phyloP scores from a whole-genome alignment of 768 basidiomycete species.

The Gelatoporia subvermispora region DNA sequence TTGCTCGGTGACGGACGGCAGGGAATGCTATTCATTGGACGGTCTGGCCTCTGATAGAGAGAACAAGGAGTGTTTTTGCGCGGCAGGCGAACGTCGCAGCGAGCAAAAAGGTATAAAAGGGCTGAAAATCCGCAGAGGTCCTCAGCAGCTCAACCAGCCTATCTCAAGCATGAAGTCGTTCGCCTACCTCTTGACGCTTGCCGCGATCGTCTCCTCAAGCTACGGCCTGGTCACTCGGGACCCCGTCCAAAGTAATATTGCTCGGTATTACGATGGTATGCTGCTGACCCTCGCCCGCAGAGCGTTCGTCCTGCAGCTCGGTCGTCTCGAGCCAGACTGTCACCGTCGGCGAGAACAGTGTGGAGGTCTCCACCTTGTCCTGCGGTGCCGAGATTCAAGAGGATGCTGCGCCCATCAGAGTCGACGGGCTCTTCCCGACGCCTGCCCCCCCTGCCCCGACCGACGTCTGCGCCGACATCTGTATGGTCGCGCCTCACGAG shows the following conservation, averaged over 20 bases:
- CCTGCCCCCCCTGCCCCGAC: not conserved
- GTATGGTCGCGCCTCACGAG: conserved; percentile 1
- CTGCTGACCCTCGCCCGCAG: not conserved
- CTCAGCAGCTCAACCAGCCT: not conserved
- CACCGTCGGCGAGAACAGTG: conserved; percentile 6
- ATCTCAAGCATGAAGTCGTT: not conserved
- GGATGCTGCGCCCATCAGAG: conserved; percentile 3
- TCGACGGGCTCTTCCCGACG: not conserved
- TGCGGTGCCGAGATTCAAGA: conserved; percentile 4
- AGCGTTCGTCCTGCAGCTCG: not conserved
- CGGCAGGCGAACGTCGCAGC: too few species aligned
- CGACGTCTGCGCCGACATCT: conserved; percentile 16
- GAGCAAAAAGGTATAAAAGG: not conserved
- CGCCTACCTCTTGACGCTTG: not conserved
- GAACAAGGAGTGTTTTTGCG: too few species aligned
- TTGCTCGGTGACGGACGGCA: too few species aligned
- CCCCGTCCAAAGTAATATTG: not conserved
- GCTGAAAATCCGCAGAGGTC: not conserved
- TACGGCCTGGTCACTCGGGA: not conserved
- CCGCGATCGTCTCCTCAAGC: not conserved
- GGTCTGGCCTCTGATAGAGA: too few species aligned
- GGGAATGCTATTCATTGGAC: too few species aligned
- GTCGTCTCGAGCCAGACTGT: conserved; percentile 1
- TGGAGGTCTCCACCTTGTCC: conserved; percentile 9
- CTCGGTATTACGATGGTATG: not conserved